Base-by-base conservation (phyloP, 352 stramenopile species). In the Pythium brassicae region DNA sequence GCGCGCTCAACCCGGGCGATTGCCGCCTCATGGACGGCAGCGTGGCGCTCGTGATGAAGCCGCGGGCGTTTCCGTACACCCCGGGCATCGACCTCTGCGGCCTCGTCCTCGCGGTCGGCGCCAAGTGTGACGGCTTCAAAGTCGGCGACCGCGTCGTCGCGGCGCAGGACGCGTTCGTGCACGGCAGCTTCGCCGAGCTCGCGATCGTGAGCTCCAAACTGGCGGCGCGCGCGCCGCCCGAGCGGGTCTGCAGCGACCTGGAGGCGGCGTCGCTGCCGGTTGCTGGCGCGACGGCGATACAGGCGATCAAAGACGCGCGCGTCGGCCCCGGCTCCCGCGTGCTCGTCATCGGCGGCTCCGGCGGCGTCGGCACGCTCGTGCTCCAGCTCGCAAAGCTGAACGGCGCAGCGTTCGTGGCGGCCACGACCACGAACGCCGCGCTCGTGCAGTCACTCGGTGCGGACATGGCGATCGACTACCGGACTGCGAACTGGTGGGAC, bases 341-440 rank as follows among this genome's bases (percentile, higher is more conserved):
- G n/a, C 54, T 96, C 8, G 75, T 96, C 3, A 59, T 94, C 25
- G 88, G 88, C 12, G 88, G 69, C 5, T 82, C 76, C 14, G 88
- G 88, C 50, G 88, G 86, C 25, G 75, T 95, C 2, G 86, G 86
- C 7, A 83, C 74, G 25, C 72, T 91, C 46, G 54, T 86, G 9
- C 65, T 89, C 45, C 88, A 97, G 71, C 53, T 93, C 9, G 67
- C 75, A 15, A 75, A 78, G 37, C 39, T 59, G 4, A 35, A 49
- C 5, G 72, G 80, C 35, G 83, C 82, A 2, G 74, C 72, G 10
- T 89, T 84, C 40, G 47, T 97, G 26, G 81, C 73, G 1, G 66
- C 71, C 20, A 89, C 81, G 8, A 78, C 78, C 4, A 82, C 75
- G 3, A 72, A 85, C 55, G 49, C 52, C 5, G 53, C 42, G 29